Base-by-base conservation (phyloP, 441 rosid species). In the Syzygium syzygioides region DNA sequence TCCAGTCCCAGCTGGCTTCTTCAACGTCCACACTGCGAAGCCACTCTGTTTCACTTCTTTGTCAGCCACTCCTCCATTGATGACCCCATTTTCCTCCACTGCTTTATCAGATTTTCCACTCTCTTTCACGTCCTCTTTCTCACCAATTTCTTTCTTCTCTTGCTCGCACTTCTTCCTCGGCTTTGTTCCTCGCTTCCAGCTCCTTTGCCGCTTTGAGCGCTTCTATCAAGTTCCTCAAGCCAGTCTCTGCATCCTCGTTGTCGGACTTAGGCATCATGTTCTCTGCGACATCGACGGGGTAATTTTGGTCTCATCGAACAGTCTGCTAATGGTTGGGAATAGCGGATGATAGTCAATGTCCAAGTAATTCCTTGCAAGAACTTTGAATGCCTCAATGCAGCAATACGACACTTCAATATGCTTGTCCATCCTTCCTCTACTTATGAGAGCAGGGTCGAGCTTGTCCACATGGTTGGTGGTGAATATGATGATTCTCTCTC, bases 221-320 rank as follows among this genome's bases (percentile, higher is more conserved):
- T 56, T 88, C 85, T 41, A 89, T 89, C 89, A 88, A 86, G 68
- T 28, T 86, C 45, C 15, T 4, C 66, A 45, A 87, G 53, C 93
- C 85, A 48, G 26, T 88, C 80, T 89, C 91, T 19, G 30, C 88
- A 87, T 90, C 90, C 11, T 90, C 83, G 2, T 86, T 55, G 18
- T 89, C 30, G 2, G 86, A 90, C 59, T 87, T 88, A 3, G 91
- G 93, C 89, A 90, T 92, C 88, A 89, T n/a, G 68, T 88, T 90
- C 86, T 90, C 92, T 1, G 89, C 90, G 3, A 91, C 91, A 89
- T 92, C 91, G 13, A 91, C 92, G 94, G 93, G 5, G 89, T 89
- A 87, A 91, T 91, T 11, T 89, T 60, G 23, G 90, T 86, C 89
- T 92, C 91, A 19, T 30, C 88, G 53, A 92, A 45, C 89, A 89